Conservation (phyloP, 31 red algal genomes). For the Endocladia muricata region DNA sequence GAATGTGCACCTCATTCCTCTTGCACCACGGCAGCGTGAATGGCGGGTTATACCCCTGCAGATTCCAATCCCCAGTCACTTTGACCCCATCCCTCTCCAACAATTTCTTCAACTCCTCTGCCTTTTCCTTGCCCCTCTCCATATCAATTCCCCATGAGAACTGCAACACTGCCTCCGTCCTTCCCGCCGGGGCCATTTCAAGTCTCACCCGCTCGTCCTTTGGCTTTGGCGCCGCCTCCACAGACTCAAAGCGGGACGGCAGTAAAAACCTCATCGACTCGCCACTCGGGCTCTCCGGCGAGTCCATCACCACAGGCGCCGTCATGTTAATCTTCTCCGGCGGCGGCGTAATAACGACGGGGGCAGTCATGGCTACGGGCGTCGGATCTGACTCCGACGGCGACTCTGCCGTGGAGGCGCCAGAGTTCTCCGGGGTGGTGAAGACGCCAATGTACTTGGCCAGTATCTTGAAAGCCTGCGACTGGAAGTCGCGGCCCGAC, state of each 20-base stretch:
- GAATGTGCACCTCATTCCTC: constrained; percentile 86
- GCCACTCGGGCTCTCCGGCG: not conserved
- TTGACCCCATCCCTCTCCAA: constrained; percentile 32
- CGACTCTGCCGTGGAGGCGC: not conserved
- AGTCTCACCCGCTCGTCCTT: constrained; percentile 58
- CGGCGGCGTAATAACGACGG: constrained; percentile 45
- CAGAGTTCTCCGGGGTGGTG: constrained; percentile 43
- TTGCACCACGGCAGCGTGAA: constrained; percentile 76
- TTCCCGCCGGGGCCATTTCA: constrained; percentile 19
- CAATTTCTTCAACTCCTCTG: constrained; percentile 12
- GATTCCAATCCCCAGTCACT: constrained; percentile 31
- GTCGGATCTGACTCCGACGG: constrained; percentile 65
- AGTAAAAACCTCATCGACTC: constrained; percentile 80
- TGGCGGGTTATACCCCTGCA: constrained; percentile 88
- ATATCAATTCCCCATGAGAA: constrained; percentile 47
- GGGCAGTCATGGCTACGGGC: constrained; percentile 78
- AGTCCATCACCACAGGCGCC: constrained; percentile 38
- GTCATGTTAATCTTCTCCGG: constrained; percentile 40
- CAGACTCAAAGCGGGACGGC: constrained; percentile 54
- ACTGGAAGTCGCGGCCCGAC: constrained; percentile 38
- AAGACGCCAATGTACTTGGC: constrained; percentile 93
- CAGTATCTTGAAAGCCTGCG: constrained; percentile 64
- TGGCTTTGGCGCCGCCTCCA: constrained; percentile 70
- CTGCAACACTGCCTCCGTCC: constrained; percentile 47
- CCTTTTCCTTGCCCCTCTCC: constrained; percentile 8